Evolutionary conservation across 306 rosid species (phyloP).

Genomic region (Cicer yamashitae): DNA sequence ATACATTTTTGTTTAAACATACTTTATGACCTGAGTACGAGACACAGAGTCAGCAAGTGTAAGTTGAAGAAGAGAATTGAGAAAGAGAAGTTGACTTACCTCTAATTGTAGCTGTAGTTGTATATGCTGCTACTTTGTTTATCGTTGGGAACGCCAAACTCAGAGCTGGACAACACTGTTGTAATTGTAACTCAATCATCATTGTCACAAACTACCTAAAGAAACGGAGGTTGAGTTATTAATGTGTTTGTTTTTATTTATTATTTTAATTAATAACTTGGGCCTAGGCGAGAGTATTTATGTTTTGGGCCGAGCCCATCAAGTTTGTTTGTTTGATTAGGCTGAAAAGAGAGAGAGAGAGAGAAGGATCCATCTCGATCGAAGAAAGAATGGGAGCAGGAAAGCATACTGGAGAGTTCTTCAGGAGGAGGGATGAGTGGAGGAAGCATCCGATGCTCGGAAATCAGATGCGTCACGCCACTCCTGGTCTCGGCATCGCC

Average conservation of each 20-base stretch:
- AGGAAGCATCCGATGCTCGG: constrained; percentile 90
- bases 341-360: background rate
- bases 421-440: constrained; percentile 92
- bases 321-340: background rate
- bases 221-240: too few species aligned
- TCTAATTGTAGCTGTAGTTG: background rate
- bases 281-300: background rate
- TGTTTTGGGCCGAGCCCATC: background rate
- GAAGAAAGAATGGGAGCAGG: constrained; percentile 45
- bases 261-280: background rate
- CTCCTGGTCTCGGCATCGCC: constrained; percentile 91
- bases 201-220: too few species aligned
- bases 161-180: too few species aligned
- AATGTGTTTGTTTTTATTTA: too few species aligned
- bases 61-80: background rate
- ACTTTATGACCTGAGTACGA: background rate
- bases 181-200: too few species aligned
- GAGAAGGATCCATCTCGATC: constrained; percentile 4
- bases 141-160: background rate
- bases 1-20: background rate
- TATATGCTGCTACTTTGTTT: background rate
- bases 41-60: background rate
- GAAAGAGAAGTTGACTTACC: background rate
- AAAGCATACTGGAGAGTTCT: constrained; percentile 73
- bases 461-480: constrained; percentile 87